Percentiles rank a stretch among this genome's conserved stretches.
Evolutionary conservation across 2,329 filamentous ascomycete genomes (phyloP).

Genomic region (Elsinoe batatas): DNA sequence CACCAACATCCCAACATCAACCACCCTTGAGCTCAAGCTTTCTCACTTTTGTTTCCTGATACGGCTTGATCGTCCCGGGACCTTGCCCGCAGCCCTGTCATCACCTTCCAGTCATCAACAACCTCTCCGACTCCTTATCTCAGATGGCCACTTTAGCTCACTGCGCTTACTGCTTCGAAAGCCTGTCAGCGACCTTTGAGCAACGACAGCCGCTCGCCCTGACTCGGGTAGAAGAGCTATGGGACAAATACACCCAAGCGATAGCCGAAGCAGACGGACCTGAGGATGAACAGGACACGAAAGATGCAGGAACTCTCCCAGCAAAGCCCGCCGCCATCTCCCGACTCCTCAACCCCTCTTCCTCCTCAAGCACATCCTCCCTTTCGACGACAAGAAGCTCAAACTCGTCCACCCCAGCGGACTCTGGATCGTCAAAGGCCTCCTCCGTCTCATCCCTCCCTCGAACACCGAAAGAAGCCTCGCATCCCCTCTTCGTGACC

Average conservation of each 20-base stretch:
- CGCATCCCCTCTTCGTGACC: conserved; percentile 78
- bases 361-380: conserved; percentile 22
- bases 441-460: conserved; percentile 29
- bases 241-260: conserved; percentile 41
- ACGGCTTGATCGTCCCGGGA: neutral
- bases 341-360: conserved; percentile 28
- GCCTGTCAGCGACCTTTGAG: conserved; percentile 65
- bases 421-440: conserved; percentile 40
- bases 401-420: conserved; percentile 28
- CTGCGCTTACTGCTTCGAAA: conserved; percentile 90
- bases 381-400: conserved; percentile 14
- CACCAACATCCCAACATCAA: too few species aligned
- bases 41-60: too few species aligned
- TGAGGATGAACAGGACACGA: conserved; percentile 22
- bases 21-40: too few species aligned
- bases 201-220: conserved; percentile 58
- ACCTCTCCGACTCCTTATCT: neutral
- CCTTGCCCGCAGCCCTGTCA: neutral
- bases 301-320: conserved; percentile 22
- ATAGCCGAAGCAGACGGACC: conserved; percentile 30
- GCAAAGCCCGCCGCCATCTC: conserved; percentile 36
- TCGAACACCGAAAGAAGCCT: conserved; percentile 19
- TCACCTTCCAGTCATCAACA: too few species aligned
- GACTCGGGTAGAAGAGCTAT: conserved; percentile 59
- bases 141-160: conserved; percentile 75